phyloP scores from a whole-genome alignment of 306 rosid genomes.

The Cucurbita pepo region DNA sequence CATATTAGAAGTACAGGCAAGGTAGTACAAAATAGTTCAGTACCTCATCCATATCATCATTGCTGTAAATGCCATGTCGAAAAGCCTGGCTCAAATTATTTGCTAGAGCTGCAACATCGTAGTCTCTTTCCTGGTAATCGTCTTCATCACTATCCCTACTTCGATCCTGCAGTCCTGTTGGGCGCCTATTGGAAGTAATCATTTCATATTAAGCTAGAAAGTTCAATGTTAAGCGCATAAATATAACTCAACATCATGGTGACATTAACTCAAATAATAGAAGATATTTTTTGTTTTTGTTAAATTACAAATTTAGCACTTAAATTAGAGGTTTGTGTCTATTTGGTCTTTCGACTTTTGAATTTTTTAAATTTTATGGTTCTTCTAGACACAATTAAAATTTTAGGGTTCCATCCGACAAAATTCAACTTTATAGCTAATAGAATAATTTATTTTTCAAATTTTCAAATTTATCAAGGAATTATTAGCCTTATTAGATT shows the following conservation, averaged over 20 bases:
- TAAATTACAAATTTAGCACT: too few species aligned
- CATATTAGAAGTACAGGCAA: background rate
- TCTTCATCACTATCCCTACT: constrained; percentile 92
- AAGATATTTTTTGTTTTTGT: too few species aligned
- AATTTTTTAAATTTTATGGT: too few species aligned
- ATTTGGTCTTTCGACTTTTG: too few species aligned
- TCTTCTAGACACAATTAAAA: too few species aligned
- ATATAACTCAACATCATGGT: background rate
- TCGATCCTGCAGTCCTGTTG: constrained; percentile 81
- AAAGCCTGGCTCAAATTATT: constrained; percentile 94
- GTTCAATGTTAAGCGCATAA: background rate
- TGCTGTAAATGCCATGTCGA: constrained; percentile 78
- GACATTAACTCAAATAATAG: background rate
- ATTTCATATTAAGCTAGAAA: constrained; percentile 1
- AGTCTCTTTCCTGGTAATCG: constrained; percentile 91
- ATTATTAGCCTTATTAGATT: too few species aligned
- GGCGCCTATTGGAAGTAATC: constrained; percentile 56
- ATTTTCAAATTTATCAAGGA: too few species aligned
- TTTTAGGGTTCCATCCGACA: too few species aligned
- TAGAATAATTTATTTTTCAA: too few species aligned
- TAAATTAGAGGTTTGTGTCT: too few species aligned
- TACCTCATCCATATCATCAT: constrained; percentile 86
- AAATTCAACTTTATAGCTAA: too few species aligned
- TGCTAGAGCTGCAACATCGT: constrained; percentile 93
- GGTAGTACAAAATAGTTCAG: background rate